These are phyloP conservation scores for Cryptococcus maquisensis DNA, from an alignment of 1,284 basidiomycete species.

Conservation along the genomic window DNA sequence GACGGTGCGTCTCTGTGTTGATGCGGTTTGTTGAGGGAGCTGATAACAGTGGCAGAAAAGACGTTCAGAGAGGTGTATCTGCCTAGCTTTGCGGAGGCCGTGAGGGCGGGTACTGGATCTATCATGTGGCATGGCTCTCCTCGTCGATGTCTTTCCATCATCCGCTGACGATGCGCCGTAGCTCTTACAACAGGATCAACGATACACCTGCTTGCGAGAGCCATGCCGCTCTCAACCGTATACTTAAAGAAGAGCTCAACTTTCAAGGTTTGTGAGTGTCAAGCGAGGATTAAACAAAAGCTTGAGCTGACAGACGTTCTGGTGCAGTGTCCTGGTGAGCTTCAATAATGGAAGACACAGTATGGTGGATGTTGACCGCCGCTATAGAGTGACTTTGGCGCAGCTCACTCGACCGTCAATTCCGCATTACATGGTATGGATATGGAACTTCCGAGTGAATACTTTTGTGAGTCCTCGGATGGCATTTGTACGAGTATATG, in stretches of 20 bases:
- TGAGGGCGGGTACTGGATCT: constrained; percentile 49
- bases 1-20: constrained; percentile 28
- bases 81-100: constrained; percentile 50
- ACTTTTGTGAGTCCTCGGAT: constrained; percentile 29
- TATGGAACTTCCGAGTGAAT: constrained; percentile 50
- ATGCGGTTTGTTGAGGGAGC: neutral
- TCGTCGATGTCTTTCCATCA: neutral
- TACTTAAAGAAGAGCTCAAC: constrained; percentile 67
- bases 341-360: too few species aligned
- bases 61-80: constrained; percentile 50
- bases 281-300: constrained; percentile 14
- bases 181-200: constrained; percentile 63
- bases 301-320: constrained; percentile 4
- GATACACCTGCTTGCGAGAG: constrained; percentile 76
- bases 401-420: constrained; percentile 42
- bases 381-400: constrained; percentile 39
- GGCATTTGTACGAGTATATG: too few species aligned
- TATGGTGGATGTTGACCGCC: too few species aligned
- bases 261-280: constrained; percentile 53
- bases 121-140: constrained; percentile 47
- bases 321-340: constrained; percentile 24
- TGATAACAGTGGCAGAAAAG: constrained; percentile 31
- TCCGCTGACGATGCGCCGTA: neutral
- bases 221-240: constrained; percentile 65
- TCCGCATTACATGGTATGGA: constrained; percentile 51